These are phyloP conservation scores for Penicillium atrosanguineum DNA, from an alignment of 495 filamentous ascomycete genomes.

Conservation along the genomic window DNA sequence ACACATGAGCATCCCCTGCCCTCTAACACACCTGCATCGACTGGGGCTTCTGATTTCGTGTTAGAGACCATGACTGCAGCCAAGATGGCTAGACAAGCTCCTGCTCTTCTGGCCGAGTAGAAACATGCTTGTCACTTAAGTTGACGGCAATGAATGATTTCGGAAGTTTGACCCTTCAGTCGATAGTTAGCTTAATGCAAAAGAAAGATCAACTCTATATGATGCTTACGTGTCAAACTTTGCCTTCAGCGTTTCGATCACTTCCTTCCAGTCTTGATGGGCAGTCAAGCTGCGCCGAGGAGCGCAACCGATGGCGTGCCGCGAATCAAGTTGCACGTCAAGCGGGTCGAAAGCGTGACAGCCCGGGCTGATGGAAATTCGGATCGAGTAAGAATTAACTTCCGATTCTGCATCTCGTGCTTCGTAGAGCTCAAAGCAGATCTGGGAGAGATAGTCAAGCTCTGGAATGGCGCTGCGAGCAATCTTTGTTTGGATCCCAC, in stretches of 20 bases:
- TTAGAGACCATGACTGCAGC: background rate
- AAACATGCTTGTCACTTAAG: conserved; percentile 28
- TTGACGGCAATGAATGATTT: conserved; percentile 74
- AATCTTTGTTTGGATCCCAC: conserved; percentile 90
- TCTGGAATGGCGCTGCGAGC: conserved; percentile 91
- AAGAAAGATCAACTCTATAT: background rate
- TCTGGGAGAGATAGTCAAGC: conserved; percentile 95
- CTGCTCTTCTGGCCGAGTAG: conserved; percentile 9
- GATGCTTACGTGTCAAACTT: conserved; percentile 86
- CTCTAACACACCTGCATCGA: background rate
- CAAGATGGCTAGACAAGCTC: background rate
- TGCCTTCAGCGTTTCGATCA: conserved; percentile 88
- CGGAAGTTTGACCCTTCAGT: conserved; percentile 84
- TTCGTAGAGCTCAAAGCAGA: conserved; percentile 97
- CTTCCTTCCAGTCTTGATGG: conserved; percentile 93
- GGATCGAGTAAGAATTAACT: conserved; percentile 87
- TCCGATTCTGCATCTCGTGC: conserved; percentile 73
- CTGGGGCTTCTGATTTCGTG: background rate
- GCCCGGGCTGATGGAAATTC: conserved; percentile 91
- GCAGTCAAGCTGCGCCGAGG: conserved; percentile 83
- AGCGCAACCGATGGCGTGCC: conserved; percentile 91
- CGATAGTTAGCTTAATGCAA: conserved; percentile 8
- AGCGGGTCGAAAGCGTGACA: conserved; percentile 94
- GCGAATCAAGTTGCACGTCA: conserved; percentile 91
- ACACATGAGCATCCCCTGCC: background rate